phyloP scores from a whole-genome alignment of 805 yeast genomes.

The Brettanomyces sp. region DNA sequence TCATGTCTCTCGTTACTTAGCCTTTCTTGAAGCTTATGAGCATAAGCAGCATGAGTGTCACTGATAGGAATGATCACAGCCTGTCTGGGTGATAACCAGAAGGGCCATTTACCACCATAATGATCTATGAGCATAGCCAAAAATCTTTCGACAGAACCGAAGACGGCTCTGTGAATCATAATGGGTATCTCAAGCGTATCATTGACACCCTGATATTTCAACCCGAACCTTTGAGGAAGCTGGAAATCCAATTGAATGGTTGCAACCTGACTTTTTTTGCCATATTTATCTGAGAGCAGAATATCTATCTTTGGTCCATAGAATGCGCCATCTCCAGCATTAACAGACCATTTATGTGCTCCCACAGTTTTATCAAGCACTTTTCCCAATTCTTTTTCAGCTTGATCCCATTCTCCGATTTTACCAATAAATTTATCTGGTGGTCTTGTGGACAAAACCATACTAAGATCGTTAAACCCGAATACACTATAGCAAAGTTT shows the following conservation, averaged over 20 bases:
- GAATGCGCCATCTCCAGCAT: conserved; percentile 94
- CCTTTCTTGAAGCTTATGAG: conserved; percentile 35
- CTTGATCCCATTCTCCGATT: conserved; percentile 67
- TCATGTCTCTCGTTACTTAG: conserved; percentile 35
- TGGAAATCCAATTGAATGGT: conserved; percentile 95
- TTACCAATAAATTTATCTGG: conserved; percentile 66
- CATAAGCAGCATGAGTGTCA: conserved; percentile 46
- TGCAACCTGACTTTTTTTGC: conserved; percentile 86
- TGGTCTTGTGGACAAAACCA: conserved; percentile 82
- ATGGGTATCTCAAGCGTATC: conserved; percentile 61
- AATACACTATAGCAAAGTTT: conserved; percentile 66
- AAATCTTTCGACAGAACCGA: conserved; percentile 90
- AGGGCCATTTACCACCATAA: conserved; percentile 91
- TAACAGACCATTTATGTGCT: conserved; percentile 48
- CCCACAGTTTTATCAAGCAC: conserved; percentile 49
- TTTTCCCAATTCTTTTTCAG: conserved; percentile 56
- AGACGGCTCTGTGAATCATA: conserved; percentile 93
- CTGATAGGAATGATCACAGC: conserved; percentile 77
- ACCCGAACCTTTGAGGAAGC: conserved; percentile 74
- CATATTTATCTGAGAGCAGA: conserved; percentile 66
- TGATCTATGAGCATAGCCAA: conserved; percentile 86
- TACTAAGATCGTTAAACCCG: conserved; percentile 47
- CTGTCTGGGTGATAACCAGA: conserved; percentile 92
- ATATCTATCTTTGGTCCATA: conserved; percentile 97
- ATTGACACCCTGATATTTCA: conserved; percentile 52